These are phyloP conservation scores for Solanum pennellii DNA, from an alignment of 257 asterid species.

Conservation along the genomic window DNA sequence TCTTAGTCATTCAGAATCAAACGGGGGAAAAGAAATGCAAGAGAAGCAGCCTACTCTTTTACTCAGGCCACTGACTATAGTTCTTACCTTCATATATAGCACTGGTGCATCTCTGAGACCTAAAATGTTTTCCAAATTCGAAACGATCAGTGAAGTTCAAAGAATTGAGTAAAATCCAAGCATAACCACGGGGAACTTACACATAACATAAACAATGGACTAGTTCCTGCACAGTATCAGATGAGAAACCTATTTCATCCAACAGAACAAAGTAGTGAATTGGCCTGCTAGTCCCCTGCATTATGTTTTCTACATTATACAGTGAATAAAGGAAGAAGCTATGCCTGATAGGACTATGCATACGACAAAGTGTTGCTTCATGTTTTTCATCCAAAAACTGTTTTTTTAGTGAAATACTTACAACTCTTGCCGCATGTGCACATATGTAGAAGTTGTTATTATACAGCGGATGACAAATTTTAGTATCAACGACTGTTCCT, in stretches of 20 bases:
- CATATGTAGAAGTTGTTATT: slow-evolving; percentile 5
- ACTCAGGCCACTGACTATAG: background rate
- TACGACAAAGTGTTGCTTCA: background rate
- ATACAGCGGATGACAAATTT: slow-evolving; percentile 6
- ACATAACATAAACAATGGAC: slow-evolving; percentile 28
- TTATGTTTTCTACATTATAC: background rate
- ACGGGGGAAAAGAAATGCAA: background rate
- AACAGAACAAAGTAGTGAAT: slow-evolving; percentile 35
- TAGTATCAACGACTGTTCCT: slow-evolving; percentile 8
- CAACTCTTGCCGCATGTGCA: background rate
- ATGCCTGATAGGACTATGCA: background rate
- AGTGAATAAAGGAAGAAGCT: background rate
- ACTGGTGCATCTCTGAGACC: slow-evolving; percentile 38
- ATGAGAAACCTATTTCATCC: slow-evolving; percentile 36
- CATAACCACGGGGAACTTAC: slow-evolving; percentile 5
- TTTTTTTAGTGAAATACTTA: background rate
- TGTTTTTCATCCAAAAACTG: background rate
- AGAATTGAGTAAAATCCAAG: background rate
- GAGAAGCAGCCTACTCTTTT: background rate
- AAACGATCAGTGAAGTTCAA: background rate
- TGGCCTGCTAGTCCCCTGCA: slow-evolving; percentile 42
- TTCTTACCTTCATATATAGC: slow-evolving; percentile 39
- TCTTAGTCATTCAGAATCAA: background rate
- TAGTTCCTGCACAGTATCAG: slow-evolving; percentile 35
- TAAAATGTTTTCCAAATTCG: background rate